Evolutionary conservation across 2,329 filamentous ascomycete genomes (phyloP).

Genomic region (Nothophoma quercina): DNA sequence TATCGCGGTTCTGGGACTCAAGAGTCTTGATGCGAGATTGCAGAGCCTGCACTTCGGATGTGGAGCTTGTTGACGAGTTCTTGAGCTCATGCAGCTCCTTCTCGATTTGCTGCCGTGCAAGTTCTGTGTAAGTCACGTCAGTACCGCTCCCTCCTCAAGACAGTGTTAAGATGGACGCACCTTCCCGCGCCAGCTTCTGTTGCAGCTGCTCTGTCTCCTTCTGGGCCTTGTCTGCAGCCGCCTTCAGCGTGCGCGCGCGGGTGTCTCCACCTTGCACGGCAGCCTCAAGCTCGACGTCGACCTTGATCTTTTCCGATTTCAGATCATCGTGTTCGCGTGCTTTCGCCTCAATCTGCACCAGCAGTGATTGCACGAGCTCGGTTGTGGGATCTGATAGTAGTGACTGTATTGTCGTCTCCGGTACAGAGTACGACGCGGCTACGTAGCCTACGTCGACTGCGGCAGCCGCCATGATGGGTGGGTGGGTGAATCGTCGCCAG

Average conservation of each 20-base stretch:
- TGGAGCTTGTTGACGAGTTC: slow-evolving; percentile 74
- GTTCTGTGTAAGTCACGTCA: slow-evolving; percentile 65
- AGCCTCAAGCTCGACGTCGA: slow-evolving; percentile 93
- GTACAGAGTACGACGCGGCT: slow-evolving; percentile 73
- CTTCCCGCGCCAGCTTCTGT: slow-evolving; percentile 81
- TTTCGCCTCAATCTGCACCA: slow-evolving; percentile 77
- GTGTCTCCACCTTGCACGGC: slow-evolving; percentile 83
- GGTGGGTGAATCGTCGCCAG: slow-evolving; percentile 18
- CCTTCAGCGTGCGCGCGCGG: slow-evolving; percentile 81
- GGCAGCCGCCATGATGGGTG: slow-evolving; percentile 64
- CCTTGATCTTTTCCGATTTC: slow-evolving; percentile 84
- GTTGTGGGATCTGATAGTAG: slow-evolving; percentile 73
- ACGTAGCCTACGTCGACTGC: slow-evolving; percentile 75
- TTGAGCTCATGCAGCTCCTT: slow-evolving; percentile 82
- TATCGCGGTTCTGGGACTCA: slow-evolving; percentile 91
- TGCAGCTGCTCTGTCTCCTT: slow-evolving; percentile 84
- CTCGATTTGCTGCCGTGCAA: slow-evolving; percentile 75
- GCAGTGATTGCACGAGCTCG: slow-evolving; percentile 77
- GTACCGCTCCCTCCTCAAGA: background rate
- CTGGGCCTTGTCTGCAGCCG: slow-evolving; percentile 80
- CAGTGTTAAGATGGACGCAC: slow-evolving; percentile 59
- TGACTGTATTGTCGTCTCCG: slow-evolving; percentile 68
- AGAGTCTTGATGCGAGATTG: slow-evolving; percentile 84
- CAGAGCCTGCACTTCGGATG: slow-evolving; percentile 77
- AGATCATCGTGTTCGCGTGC: slow-evolving; percentile 83